Conservation (phyloP, 2,329 filamentous ascomycete genomes). For the Diaporthe humulicola region DNA sequence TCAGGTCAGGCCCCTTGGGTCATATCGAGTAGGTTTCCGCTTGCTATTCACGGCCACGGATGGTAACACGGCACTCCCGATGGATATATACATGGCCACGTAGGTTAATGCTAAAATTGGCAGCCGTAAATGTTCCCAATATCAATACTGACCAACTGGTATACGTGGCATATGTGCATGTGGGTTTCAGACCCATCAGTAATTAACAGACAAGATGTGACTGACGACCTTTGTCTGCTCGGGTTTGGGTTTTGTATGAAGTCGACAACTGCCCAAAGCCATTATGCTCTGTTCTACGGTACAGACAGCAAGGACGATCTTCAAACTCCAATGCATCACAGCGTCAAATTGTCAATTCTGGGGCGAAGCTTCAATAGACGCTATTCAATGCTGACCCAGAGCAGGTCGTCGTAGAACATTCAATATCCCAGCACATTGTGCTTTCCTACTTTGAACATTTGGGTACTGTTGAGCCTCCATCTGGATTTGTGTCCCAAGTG, state of each 20-base stretch:
- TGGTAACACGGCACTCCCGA: slow-evolving; percentile 16
- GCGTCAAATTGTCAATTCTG: neutral
- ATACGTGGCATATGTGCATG: slow-evolving; percentile 14
- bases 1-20: slow-evolving; percentile 5
- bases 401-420: neutral
- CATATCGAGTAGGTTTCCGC: slow-evolving; percentile 11
- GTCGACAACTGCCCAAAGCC: neutral
- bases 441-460: neutral
- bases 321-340: neutral
- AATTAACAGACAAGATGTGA: neutral
- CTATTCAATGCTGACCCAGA: neutral
- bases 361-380: neutral
- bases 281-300: neutral
- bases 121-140: neutral
- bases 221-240: neutral
- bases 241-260: neutral
- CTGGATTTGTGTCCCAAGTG: too few relatives aligned
- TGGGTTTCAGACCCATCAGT: neutral
- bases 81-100: neutral
- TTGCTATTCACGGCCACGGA: slow-evolving; percentile 3
- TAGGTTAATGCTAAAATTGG: neutral
- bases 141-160: neutral
- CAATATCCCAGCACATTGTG: neutral
- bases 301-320: neutral
- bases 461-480: neutral